A percentile compares a stretch with the other conserved stretches of the same genome.
Evolutionary conservation across 2,329 filamentous ascomycete genomes (phyloP).

Genomic region (Beauveria brongniartii): DNA sequence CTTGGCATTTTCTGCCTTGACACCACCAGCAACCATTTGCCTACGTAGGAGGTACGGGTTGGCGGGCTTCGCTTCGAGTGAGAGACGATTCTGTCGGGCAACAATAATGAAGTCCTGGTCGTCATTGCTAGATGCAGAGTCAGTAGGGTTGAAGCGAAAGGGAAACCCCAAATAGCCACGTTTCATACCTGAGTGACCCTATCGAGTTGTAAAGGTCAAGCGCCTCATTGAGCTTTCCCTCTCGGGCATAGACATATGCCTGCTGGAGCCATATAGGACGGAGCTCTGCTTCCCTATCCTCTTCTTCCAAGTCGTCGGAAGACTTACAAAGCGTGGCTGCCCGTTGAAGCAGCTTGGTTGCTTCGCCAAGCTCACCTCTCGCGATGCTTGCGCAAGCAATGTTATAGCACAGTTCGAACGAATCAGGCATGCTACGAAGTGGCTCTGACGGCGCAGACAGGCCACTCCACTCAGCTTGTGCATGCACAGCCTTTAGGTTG

Average conservation of each 20-base stretch:
- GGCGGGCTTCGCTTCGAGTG: conserved; percentile 30
- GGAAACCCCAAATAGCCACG: neutral
- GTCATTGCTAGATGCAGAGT: conserved; percentile 42
- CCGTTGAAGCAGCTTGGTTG: conserved; percentile 58
- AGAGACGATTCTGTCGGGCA: conserved; percentile 54
- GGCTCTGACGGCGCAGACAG: conserved; percentile 34
- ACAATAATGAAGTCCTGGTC: conserved; percentile 61
- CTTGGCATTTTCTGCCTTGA: conserved; percentile 48
- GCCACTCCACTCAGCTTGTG: conserved; percentile 65
- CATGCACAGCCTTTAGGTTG: conserved; percentile 63
- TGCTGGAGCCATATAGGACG: conserved; percentile 71
- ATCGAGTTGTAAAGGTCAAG: conserved; percentile 54
- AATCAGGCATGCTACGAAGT: conserved; percentile 55
- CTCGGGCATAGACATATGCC: conserved; percentile 59
- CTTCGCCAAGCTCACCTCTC: conserved; percentile 56
- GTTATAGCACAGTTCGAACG: conserved; percentile 79
- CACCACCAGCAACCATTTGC: conserved; percentile 46
- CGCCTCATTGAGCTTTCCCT: conserved; percentile 61
- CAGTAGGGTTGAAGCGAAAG: conserved; percentile 16
- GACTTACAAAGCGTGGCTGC: conserved; percentile 64
- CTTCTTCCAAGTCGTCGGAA: conserved; percentile 63
- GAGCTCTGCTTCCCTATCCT: conserved; percentile 67
- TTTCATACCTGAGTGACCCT: conserved; percentile 50
- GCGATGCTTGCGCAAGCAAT: conserved; percentile 66
- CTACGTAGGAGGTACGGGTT: conserved; percentile 66